Evolutionary conservation across 805 yeast species (phyloP).

Genomic region (Candida nemodendra): DNA sequence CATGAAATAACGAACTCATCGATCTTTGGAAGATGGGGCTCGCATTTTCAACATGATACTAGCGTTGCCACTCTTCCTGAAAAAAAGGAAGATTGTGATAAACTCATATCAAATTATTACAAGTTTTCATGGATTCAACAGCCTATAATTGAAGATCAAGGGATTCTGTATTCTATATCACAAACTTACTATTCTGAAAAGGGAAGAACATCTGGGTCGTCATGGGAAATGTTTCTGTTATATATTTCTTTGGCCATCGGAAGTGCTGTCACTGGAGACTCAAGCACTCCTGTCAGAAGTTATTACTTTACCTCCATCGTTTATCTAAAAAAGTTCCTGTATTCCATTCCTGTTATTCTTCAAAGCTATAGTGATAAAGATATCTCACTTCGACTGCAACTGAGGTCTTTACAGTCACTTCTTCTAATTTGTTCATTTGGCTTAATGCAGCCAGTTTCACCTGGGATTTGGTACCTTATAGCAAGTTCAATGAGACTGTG

Average conservation of each 20-base stretch:
- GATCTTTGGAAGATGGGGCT: slow-evolving; percentile 15
- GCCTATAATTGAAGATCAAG: slow-evolving; percentile 15
- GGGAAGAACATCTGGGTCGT: neutral
- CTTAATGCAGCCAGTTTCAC: slow-evolving; percentile 45
- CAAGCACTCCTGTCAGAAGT: slow-evolving; percentile 4
- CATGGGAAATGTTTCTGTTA: slow-evolving; percentile 13
- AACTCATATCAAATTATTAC: slow-evolving; percentile 15
- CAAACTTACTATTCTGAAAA: slow-evolving; percentile 4
- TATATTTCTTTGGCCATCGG: slow-evolving; percentile 18
- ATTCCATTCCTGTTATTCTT: slow-evolving; percentile 7
- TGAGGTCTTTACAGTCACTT: slow-evolving; percentile 41
- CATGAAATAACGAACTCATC: slow-evolving; percentile 16
- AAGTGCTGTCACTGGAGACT: slow-evolving; percentile 20
- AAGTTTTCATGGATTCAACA: slow-evolving; percentile 22
- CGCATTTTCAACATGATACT: slow-evolving; percentile 1
- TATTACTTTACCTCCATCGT: slow-evolving; percentile 16
- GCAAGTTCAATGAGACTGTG: slow-evolving; percentile 44
- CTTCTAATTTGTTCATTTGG: slow-evolving; percentile 41
- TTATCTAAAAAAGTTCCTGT: slow-evolving; percentile 13
- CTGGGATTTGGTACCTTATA: slow-evolving; percentile 48
- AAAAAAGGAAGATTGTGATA: slow-evolving; percentile 6
- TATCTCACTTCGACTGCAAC: slow-evolving; percentile 10
- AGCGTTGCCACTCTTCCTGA: slow-evolving; percentile 6
- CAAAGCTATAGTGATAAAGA: slow-evolving; percentile 1
- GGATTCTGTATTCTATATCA: slow-evolving; percentile 4